Percentiles rank a stretch among this genome's conserved stretches.
phyloP scores from a whole-genome alignment of 768 basidiomycete species.

The Tulasnella sp. region DNA sequence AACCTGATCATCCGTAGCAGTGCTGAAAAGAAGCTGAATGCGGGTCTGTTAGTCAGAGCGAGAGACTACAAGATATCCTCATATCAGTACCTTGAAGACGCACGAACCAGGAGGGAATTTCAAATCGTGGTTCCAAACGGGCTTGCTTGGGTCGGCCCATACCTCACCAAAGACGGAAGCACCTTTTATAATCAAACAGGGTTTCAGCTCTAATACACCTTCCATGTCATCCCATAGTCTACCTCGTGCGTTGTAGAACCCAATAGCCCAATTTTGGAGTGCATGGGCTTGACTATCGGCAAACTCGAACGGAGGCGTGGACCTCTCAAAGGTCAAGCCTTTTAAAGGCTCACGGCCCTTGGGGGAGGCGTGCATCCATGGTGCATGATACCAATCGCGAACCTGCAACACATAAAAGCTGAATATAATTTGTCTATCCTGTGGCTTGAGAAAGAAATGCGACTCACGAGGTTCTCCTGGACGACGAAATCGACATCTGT shows the following conservation, averaged over 20 bases:
- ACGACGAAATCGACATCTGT: background rate
- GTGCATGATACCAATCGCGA: conserved; percentile 9
- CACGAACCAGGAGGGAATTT: conserved; percentile 14
- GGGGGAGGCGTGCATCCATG: conserved; percentile 14
- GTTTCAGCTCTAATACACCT: too few relatives aligned
- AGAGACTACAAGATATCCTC: background rate
- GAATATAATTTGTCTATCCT: too few relatives aligned
- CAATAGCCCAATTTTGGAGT: conserved; percentile 15
- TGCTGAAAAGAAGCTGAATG: background rate
- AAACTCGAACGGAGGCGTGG: background rate
- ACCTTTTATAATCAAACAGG: background rate
- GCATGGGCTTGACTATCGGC: background rate
- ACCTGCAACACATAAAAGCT: too few relatives aligned
- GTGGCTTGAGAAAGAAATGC: background rate
- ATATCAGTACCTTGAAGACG: conserved; percentile 11
- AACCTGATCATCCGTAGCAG: conserved; percentile 1
- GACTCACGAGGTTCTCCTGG: background rate
- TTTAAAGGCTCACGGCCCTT: conserved; percentile 11
- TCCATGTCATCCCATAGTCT: background rate
- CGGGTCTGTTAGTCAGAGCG: background rate
- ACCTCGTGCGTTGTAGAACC: conserved; percentile 10
- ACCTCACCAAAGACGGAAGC: conserved; percentile 3
- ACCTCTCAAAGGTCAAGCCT: conserved; percentile 3
- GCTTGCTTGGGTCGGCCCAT: background rate
- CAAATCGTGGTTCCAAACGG: background rate